Evolutionary conservation across 441 rosid genomes (phyloP).

Genomic region (Mallotus repandus): DNA sequence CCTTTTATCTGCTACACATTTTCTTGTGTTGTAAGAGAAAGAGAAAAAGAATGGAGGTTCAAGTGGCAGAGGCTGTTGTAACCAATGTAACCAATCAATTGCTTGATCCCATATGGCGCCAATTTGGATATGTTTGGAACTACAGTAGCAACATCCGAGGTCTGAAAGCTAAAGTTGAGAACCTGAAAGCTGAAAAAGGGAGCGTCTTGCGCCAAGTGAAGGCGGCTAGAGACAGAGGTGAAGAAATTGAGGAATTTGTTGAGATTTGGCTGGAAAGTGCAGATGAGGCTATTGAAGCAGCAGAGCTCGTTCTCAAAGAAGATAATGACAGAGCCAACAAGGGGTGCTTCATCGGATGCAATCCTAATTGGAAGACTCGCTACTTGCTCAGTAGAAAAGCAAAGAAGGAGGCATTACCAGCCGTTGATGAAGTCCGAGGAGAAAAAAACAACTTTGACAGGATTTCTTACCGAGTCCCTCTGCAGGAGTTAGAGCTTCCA

Average conservation of each 20-base stretch:
- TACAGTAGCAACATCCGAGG: background rate
- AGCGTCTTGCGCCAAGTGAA: background rate
- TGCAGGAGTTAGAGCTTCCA: too few relatives aligned
- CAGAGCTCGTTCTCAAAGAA: background rate
- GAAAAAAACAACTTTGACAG: too few relatives aligned
- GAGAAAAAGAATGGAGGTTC: too few relatives aligned
- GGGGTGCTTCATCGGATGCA: too few relatives aligned
- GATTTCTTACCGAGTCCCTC: too few relatives aligned
- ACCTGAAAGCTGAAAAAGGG: background rate
- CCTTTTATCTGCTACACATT: too few relatives aligned
- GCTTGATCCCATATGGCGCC: background rate
- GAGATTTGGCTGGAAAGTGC: background rate
- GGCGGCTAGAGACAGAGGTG: background rate
- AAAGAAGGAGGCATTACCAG: too few relatives aligned
- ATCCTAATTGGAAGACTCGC: too few relatives aligned
- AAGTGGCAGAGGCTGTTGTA: background rate
- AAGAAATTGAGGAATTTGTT: conserved; percentile 7
- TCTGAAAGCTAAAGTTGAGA: background rate
- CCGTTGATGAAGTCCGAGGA: too few relatives aligned
- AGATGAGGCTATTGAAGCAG: background rate
- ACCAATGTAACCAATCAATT: background rate
- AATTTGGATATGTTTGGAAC: conserved; percentile 1
- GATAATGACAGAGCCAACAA: background rate
- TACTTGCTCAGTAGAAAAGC: too few relatives aligned
- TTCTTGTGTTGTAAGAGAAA: too few relatives aligned